Evolutionary conservation across 371 early-diverging fungal genomes (phyloP).

Genomic region (Mortierella sp.): DNA sequence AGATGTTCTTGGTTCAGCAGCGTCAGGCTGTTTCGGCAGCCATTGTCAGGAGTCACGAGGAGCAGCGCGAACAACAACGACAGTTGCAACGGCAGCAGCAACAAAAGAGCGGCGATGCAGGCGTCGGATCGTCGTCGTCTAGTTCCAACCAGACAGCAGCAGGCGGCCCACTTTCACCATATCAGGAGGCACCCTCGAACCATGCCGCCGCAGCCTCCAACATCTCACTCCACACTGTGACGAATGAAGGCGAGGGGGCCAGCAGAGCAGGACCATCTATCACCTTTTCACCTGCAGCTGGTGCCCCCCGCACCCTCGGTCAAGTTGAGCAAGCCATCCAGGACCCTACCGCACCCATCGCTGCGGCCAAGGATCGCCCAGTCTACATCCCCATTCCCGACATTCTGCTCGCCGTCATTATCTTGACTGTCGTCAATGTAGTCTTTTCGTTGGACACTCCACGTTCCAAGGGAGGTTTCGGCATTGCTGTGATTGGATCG

Average conservation of each 20-base stretch:
- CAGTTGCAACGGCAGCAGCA: constrained; percentile 27
- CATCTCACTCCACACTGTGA: constrained; percentile 33
- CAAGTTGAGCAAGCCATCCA: constrained; percentile 29
- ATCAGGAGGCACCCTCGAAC: background rate
- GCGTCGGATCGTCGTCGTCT: background rate
- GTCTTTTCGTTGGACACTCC: constrained; percentile 52
- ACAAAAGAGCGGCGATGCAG: constrained; percentile 7
- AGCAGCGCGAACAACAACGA: constrained; percentile 37
- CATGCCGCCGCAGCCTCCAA: constrained; percentile 17
- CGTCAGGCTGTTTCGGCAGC: constrained; percentile 49
- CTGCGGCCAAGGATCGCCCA: constrained; percentile 22
- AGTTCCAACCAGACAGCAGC: background rate
- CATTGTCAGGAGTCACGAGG: constrained; percentile 30
- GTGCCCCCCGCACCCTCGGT: background rate
- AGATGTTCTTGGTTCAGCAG: constrained; percentile 39
- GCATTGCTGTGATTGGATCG: constrained; percentile 61
- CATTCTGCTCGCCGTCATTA: constrained; percentile 57
- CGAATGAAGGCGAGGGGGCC: background rate
- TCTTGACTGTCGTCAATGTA: constrained; percentile 48
- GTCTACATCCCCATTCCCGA: constrained; percentile 62
- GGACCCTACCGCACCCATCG: constrained; percentile 3
- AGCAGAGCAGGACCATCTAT: background rate
- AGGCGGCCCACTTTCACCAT: constrained; percentile 9
- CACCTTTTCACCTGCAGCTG: constrained; percentile 6
- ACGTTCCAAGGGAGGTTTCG: constrained; percentile 33